Evolutionary conservation across 305 asterid species (phyloP).

Genomic region (Fraxinus albicans): DNA sequence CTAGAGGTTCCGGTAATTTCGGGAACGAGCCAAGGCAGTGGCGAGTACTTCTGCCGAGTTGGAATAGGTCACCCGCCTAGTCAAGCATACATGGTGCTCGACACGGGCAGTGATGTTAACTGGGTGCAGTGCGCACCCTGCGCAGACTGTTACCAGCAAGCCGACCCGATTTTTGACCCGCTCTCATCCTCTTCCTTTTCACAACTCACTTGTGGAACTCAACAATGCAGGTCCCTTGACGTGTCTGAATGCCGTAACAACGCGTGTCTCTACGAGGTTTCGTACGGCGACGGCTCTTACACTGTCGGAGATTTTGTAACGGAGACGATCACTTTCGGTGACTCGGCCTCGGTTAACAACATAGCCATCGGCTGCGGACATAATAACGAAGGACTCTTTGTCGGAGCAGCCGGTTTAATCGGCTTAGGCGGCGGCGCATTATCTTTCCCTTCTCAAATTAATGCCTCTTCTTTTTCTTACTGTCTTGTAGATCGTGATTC

Average conservation of each 20-base stretch:
- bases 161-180: slow-evolving; percentile 96
- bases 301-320: slow-evolving; percentile 86
- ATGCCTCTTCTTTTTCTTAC: slow-evolving; percentile 74
- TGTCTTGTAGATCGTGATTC: slow-evolving; percentile 91
- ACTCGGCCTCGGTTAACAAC: slow-evolving; percentile 51
- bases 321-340: slow-evolving; percentile 65
- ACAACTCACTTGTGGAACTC: slow-evolving; percentile 61
- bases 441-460: slow-evolving; percentile 79
- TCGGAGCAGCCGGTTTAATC: slow-evolving; percentile 83
- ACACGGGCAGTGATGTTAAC: slow-evolving; percentile 89
- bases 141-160: slow-evolving; percentile 87
- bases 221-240: slow-evolving; percentile 77
- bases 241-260: slow-evolving; percentile 70
- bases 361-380: slow-evolving; percentile 96
- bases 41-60: slow-evolving; percentile 85
- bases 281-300: slow-evolving; percentile 95
- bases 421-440: slow-evolving; percentile 92
- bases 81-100: slow-evolving; percentile 78
- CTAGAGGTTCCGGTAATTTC: slow-evolving; percentile 67
- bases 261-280: slow-evolving; percentile 83
- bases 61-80: slow-evolving; percentile 80
- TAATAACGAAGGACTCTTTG: slow-evolving; percentile 78
- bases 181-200: slow-evolving; percentile 57
- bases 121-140: slow-evolving; percentile 97
- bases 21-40: slow-evolving; percentile 93